Conservation (phyloP, 129 eudicot species). For the Calendula officinalis region DNA sequence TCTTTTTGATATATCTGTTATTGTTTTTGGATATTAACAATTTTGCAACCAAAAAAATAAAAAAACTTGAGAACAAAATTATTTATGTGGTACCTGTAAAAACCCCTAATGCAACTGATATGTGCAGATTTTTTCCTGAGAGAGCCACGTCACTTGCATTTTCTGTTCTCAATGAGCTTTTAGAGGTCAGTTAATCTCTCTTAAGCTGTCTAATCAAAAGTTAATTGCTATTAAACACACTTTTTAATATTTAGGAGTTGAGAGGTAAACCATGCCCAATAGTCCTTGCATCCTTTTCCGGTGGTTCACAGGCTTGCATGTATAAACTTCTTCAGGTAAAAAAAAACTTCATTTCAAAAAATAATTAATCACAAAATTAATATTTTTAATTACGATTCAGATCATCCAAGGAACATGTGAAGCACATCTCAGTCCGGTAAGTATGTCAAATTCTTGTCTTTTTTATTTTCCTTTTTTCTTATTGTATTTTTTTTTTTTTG, state of each 20-base stretch:
- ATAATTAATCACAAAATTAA: neutral
- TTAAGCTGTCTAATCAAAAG: neutral
- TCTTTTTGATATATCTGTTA: neutral
- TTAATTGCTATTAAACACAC: neutral
- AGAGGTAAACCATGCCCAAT: slow-evolving; percentile 67
- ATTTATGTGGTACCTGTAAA: neutral
- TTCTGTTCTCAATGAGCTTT: slow-evolving; percentile 68
- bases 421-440: slow-evolving; percentile 72
- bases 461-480: slow-evolving; percentile 1
- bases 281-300: slow-evolving; percentile 66
- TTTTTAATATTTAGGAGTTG: slow-evolving; percentile 48
- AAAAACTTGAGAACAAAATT: neutral
- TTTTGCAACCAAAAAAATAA: neutral
- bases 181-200: slow-evolving; percentile 51
- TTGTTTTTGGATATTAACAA: neutral
- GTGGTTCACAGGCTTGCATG: slow-evolving; percentile 93
- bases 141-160: slow-evolving; percentile 83
- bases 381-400: slow-evolving; percentile 39
- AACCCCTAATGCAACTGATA: neutral
- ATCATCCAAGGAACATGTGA: slow-evolving; percentile 78
- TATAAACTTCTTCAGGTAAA: slow-evolving; percentile 88
- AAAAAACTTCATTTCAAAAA: neutral
- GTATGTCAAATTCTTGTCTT: neutral
- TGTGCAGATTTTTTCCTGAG: slow-evolving; percentile 73
- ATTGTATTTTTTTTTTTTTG: slow-evolving; percentile 7